A percentile compares a stretch with the other conserved stretches of the same genome.
Evolutionary conservation across 768 basidiomycete species (phyloP).

Genomic region (Boletus reticulatus): DNA sequence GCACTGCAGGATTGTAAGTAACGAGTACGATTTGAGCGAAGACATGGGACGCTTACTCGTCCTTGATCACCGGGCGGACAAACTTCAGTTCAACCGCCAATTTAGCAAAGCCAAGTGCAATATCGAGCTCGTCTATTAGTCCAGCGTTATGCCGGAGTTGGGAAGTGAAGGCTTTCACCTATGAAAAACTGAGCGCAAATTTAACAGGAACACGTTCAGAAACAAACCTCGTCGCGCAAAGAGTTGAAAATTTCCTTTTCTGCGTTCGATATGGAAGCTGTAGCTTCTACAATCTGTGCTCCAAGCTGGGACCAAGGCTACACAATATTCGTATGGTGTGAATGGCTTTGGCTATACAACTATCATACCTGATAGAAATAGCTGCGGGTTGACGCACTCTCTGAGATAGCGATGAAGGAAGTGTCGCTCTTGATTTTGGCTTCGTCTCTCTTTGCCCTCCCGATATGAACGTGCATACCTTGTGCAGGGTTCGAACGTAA

Average conservation of each 20-base stretch:
- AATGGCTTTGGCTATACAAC: not conserved
- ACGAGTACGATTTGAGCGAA: not conserved
- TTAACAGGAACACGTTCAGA: not conserved
- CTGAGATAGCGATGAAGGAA: conserved; percentile 57
- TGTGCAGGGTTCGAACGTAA: conserved; percentile 65
- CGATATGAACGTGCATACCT: conserved; percentile 75
- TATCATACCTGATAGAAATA: conserved; percentile 61
- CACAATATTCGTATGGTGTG: not conserved
- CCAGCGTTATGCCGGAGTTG: conserved; percentile 71
- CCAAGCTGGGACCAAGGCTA: conserved; percentile 79
- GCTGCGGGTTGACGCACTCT: conserved; percentile 61
- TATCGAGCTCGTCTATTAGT: conserved; percentile 85
- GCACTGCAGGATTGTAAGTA: conserved; percentile 33
- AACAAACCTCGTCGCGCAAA: conserved; percentile 61
- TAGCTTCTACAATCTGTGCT: conserved; percentile 59
- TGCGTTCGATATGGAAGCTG: conserved; percentile 45
- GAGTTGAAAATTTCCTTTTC: conserved; percentile 75
- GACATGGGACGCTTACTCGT: conserved; percentile 51
- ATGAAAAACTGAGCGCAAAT: conserved; percentile 1
- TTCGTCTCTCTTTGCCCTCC: conserved; percentile 61
- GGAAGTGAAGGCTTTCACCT: conserved; percentile 62
- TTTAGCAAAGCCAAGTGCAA: conserved; percentile 75
- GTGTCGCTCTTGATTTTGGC: conserved; percentile 43
- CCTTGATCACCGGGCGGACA: conserved; percentile 63
- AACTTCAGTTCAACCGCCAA: conserved; percentile 78